phyloP scores from a whole-genome alignment of 2,329 filamentous ascomycete genomes.

The Penicillium digitatum region DNA sequence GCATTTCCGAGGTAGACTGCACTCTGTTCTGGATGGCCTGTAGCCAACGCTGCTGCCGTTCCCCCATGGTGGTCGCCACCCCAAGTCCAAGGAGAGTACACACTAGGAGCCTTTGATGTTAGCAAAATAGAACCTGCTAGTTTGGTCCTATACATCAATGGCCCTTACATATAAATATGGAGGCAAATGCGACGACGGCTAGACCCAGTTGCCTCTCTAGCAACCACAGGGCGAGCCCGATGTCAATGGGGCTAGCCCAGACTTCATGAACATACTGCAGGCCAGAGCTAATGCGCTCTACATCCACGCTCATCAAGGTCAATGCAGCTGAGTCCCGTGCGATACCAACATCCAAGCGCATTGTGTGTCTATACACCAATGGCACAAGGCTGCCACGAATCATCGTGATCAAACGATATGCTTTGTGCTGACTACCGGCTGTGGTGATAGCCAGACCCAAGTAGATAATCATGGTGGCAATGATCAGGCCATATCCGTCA shows the following conservation, averaged over 20 bases:
- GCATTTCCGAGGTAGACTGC: neutral
- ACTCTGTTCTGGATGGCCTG: neutral
- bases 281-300: constrained; percentile 27
- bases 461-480: constrained; percentile 42
- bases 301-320: constrained; percentile 36
- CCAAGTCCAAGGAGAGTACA: too few species aligned
- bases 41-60: neutral
- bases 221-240: constrained; percentile 18
- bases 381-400: constrained; percentile 11
- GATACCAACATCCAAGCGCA: constrained; percentile 15
- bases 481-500: constrained; percentile 41
- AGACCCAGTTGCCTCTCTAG: constrained; percentile 21
- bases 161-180: neutral
- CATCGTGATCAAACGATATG: constrained; percentile 8
- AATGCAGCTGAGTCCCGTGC: constrained; percentile 21
- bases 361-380: constrained; percentile 33
- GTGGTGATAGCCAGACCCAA: constrained; percentile 41
- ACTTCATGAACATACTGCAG: constrained; percentile 28
- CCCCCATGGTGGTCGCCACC: too few species aligned
- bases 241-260: constrained; percentile 18
- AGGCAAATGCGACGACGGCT: constrained; percentile 18
- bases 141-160: too few species aligned
- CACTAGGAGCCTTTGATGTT: too few species aligned
- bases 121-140: too few species aligned
- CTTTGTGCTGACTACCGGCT: constrained; percentile 7